These are phyloP conservation scores for Phytophthora quininea DNA, from an alignment of 352 stramenopile genomes.

Conservation along the genomic window DNA sequence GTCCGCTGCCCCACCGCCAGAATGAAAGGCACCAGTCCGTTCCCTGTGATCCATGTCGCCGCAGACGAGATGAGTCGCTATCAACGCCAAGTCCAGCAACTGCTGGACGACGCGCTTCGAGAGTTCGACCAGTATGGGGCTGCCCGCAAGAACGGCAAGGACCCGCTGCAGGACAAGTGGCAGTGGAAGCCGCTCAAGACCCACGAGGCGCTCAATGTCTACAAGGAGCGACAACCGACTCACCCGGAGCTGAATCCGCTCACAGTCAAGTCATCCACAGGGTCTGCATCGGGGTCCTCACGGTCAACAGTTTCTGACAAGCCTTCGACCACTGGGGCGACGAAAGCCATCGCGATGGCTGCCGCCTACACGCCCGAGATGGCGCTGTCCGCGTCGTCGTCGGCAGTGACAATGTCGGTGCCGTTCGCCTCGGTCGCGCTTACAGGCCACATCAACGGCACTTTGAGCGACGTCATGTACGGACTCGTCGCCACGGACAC, in stretches of 20 bases:
- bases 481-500: conserved; percentile 37
- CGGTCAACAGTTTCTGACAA: conserved; percentile 1
- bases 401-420: conserved; percentile 8
- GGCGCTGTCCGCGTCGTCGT: conserved; percentile 4
- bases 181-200: conserved; percentile 39
- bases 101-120: conserved; percentile 33
- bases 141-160: conserved; percentile 18
- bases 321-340: conserved; percentile 5
- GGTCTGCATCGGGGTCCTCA: conserved; percentile 9
- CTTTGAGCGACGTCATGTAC: conserved; percentile 44
- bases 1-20: neutral
- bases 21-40: conserved; percentile 32
- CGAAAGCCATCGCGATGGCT: conserved; percentile 31
- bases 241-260: conserved; percentile 17
- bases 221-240: conserved; percentile 38
- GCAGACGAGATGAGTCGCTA: conserved; percentile 18
- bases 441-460: conserved; percentile 35
- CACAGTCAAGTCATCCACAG: conserved; percentile 3
- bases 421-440: conserved; percentile 25
- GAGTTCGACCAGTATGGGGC: conserved; percentile 22
- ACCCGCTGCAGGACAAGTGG: conserved; percentile 38
- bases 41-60: conserved; percentile 27
- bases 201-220: conserved; percentile 32
- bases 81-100: conserved; percentile 23
- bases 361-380: conserved; percentile 31